phyloP scores from a whole-genome alignment of 1,284 basidiomycete genomes.

The Fomes fomentarius region DNA sequence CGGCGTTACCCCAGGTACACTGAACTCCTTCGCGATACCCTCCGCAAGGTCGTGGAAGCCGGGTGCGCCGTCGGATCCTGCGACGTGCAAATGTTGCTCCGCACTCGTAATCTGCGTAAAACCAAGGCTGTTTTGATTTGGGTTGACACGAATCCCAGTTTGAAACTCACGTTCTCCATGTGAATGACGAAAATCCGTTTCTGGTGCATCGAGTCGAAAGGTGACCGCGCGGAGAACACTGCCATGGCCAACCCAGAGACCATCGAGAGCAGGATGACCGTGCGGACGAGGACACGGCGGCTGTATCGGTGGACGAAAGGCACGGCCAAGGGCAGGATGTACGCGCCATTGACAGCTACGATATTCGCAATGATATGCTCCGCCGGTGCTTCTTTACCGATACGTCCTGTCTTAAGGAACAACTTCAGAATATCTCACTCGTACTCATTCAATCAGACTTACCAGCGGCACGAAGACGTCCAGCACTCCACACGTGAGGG shows the following conservation, averaged over 20 bases:
- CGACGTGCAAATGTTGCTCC: slow-evolving; percentile 82
- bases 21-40: slow-evolving; percentile 66
- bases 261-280: slow-evolving; percentile 51
- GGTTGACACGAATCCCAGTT: neutral
- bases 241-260: slow-evolving; percentile 57
- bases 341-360: slow-evolving; percentile 62
- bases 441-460: slow-evolving; percentile 32
- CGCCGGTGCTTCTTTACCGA: slow-evolving; percentile 78
- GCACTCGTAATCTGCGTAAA: slow-evolving; percentile 64
- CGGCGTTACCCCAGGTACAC: slow-evolving; percentile 44
- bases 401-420: slow-evolving; percentile 66
- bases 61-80: slow-evolving; percentile 84
- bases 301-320: slow-evolving; percentile 83
- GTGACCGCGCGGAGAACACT: slow-evolving; percentile 61
- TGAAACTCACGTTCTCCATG: slow-evolving; percentile 77
- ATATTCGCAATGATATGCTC: slow-evolving; percentile 90
- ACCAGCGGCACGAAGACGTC: slow-evolving; percentile 95
- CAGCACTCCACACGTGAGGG: slow-evolving; percentile 72
- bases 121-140: neutral
- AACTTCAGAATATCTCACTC: neutral
- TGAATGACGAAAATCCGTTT: slow-evolving; percentile 88
- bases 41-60: slow-evolving; percentile 67
- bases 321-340: slow-evolving; percentile 63
- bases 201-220: slow-evolving; percentile 88
- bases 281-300: slow-evolving; percentile 45